Base-by-base conservation (phyloP, 345 rosid genomes). In the Hibiscus tridactylites region DNA sequence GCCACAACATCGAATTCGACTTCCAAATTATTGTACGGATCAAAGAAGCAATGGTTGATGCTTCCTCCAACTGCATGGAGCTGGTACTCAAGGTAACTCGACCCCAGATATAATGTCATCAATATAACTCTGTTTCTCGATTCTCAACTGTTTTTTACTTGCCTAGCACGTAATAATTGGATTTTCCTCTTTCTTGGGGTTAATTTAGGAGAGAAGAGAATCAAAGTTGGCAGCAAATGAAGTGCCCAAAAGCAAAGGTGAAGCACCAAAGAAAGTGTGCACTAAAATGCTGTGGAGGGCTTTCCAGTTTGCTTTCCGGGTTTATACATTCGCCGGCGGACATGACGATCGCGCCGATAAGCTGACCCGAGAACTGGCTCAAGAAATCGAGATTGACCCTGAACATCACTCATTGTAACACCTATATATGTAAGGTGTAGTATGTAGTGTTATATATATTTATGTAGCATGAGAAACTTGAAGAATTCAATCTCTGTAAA, bases 21-120 rank as follows among this genome's bases (percentile, higher is more conserved):
- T 88, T 92, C 83, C 75, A 79, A 56, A 78, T 92, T 75, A 84
- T 95, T 28, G 37, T 86, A 46, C 86, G 83, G 65, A 84, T 92
- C 77, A 92, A 91, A 80, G 99, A 95, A 79, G 71, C 89, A 49
- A 79, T 86, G 87, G 99, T 95, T 76, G 92, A 95, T 85, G 83
- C 89, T 77, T 95, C 92, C 74, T 90, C 98, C 2, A 85, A 77
- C 73, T 88, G 93, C 79, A 95, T 90, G 94, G 97, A 95, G 83
- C 69, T 88, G 47, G 90, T 88, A 56, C 75, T 95, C 46, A 83
- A 87, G 94, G 98, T 92, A 86, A 50, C 6, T 50, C 37, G 37
- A 35, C 8, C 28, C 33, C 21, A 9, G 15, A 39, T 13, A n/a
- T 13, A 31, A 39, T 17, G 24, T 19, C 21, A 26, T 15, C 5